Evolutionary conservation across 2,329 filamentous ascomycete genomes (phyloP), one percentile per base, ranked within the genome.

Genomic region (Nothophoma quercina): DNA sequence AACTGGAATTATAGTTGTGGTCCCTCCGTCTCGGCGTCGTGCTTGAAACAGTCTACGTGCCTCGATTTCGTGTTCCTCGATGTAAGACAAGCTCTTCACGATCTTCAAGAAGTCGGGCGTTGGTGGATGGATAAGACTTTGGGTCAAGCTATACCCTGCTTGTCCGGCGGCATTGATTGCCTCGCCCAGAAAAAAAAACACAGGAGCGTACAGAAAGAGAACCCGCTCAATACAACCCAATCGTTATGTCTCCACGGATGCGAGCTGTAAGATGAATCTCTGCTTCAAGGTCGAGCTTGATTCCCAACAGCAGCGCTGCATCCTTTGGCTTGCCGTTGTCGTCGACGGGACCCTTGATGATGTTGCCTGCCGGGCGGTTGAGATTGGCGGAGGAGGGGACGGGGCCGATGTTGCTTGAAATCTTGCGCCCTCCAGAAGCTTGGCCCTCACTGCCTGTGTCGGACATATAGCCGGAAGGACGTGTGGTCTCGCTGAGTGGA

Each of bases 271-370:
- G 71, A 67, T 87, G 83, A 34, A 86, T 81, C 67, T 86, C 84
- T 12, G 84, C 84, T 68, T 87, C 84, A 16, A 86, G 72, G 65
- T 87, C 84, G 28, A 87, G 76, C 77, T 87, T 86, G 75, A 86
- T 85, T 49, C 84, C 84, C 29, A 87, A 77, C 62, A 86, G 77
- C 34, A 86, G 76, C 1, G 82, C 83, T 4, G 84, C 82, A 32
- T 81, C 72, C 72, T 84, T 86, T 53, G 82, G 75, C 62, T 83
- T 81, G 54, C 84, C 83, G 46, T 85, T 74, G 23, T 83, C 80
- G 55, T 85, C 82, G 25, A 80, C 79, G 12, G 83, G 78, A 9
- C 84, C 84, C 69, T 80, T 82, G 56, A 86, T 79, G 26, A 86
- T 79, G 49, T 63, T 67, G 33, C 67, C 69, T 16, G 66, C 75